Evolutionary conservation across 2,329 filamentous ascomycete genomes (phyloP), one percentile per base, ranked within the genome.

Genomic region (Xylaria sp.): DNA sequence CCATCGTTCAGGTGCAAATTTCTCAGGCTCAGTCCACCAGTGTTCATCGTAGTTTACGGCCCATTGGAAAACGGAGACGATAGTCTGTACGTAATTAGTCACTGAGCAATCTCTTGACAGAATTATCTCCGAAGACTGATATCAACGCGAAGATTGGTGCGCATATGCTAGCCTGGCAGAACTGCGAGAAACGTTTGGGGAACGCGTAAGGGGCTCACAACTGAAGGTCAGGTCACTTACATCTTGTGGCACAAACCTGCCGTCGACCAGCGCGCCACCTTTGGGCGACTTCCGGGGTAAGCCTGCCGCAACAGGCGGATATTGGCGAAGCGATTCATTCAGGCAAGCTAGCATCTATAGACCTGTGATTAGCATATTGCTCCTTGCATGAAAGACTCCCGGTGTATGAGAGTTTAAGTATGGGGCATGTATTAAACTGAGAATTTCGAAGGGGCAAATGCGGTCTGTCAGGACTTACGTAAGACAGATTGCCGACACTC

Each of bases 281-380:
- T 66, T 61, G 2, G 75, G 74, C 1, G 64, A 52, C 2, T 51
- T 1, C n/a, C 77, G 57, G 0, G 75, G 74, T 10, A 79, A 52
- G 1, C 73, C 73, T 9, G 25, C 46, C 0, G 69, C 66, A 28
- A 76, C 75, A 1, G 77, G 77, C 9, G 83, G 82, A 64, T 83
- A 85, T 52, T 80, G 74, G 8, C 83, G 78, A 48, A 85, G 69
- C 1, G 76, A 71, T 74, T 86, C 83, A 36, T 84, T 78, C 9
- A 85, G 74, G 59, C 76, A 79, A 3, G 83, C 83, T 13, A 79
- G 72, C 73, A 85, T 78, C 69, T 71, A 52, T n/a, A 51, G 15
- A 25, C 4, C 6, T 51, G 43, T 2, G 4, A 39, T 71, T 2
- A 71, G 62, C 25, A 5, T 55, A 41, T 13, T 46, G 4, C 46